These are phyloP conservation scores for Dendrostoma leiphaemia DNA, from an alignment of 2,329 filamentous ascomycete species.

Conservation along the genomic window DNA sequence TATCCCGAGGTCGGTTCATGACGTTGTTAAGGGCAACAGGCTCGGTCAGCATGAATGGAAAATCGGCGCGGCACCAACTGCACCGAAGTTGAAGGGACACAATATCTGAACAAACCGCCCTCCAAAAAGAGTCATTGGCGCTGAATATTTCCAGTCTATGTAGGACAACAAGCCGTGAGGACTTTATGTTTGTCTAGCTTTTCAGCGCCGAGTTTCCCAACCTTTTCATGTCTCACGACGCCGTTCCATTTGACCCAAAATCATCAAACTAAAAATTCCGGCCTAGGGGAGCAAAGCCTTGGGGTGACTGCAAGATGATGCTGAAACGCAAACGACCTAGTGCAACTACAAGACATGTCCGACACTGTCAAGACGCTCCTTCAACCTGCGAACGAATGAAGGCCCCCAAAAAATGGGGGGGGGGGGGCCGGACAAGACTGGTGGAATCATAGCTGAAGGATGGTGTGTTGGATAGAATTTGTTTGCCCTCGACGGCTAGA, in stretches of 20 bases:
- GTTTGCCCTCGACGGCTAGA: background rate
- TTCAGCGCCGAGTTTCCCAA: background rate
- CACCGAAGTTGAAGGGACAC: no score
- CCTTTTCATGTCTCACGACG: background rate
- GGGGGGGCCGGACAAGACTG: no score
- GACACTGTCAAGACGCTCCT: slow-evolving; percentile 17
- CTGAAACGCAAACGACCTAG: background rate
- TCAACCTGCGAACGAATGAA: background rate
- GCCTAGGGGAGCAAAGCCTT: no score
- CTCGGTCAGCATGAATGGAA: no score
- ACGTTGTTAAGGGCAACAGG: no score
- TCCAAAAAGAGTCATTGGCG: background rate
- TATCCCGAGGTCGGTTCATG: no score
- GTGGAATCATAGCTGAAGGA: background rate
- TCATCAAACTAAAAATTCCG: background rate
- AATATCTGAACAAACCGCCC: no score
- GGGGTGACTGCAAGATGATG: no score
- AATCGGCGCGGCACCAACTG: no score
- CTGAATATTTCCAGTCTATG: background rate
- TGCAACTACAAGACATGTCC: background rate
- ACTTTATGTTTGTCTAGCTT: background rate
- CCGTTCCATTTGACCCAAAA: background rate
- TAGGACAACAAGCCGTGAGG: background rate
- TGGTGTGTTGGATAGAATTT: background rate
- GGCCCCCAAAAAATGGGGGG: no score